Evolutionary conservation across 495 filamentous ascomycete genomes (phyloP).

Genomic region (Hypoxylon trugodes): DNA sequence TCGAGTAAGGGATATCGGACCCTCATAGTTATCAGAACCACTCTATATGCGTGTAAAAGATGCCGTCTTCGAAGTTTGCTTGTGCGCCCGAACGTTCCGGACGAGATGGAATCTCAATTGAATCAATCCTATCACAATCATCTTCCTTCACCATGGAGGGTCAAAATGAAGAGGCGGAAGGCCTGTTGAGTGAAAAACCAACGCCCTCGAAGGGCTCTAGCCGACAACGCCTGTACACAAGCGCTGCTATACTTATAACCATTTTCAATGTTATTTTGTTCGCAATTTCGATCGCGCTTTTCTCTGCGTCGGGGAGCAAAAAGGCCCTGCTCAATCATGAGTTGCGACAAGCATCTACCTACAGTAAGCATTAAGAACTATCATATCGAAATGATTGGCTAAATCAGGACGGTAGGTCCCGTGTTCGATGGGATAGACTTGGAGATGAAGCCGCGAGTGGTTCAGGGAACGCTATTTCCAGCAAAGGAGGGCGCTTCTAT

Average conservation of each 20-base stretch:
- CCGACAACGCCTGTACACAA: background rate
- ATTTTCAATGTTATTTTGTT: slow-evolving; percentile 20
- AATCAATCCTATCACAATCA: background rate
- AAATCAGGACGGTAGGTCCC: slow-evolving; percentile 19
- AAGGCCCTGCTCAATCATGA: slow-evolving; percentile 14
- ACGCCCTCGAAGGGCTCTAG: background rate
- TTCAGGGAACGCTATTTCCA: slow-evolving; percentile 38
- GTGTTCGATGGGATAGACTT: slow-evolving; percentile 34
- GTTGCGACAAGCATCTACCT: slow-evolving; percentile 28
- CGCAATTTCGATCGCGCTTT: slow-evolving; percentile 21
- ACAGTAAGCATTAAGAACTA: slow-evolving; percentile 12
- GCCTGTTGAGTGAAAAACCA: slow-evolving; percentile 13
- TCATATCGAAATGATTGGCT: background rate
- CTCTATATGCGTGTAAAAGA: background rate
- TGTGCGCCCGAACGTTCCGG: background rate
- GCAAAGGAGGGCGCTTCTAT: slow-evolving; percentile 33
- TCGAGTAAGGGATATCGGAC: too few species aligned
- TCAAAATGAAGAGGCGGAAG: slow-evolving; percentile 13
- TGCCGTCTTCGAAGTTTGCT: slow-evolving; percentile 1
- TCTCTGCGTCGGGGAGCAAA: slow-evolving; percentile 1
- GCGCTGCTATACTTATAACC: slow-evolving; percentile 3
- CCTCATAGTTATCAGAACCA: background rate
- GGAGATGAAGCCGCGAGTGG: slow-evolving; percentile 20
- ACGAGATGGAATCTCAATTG: background rate
- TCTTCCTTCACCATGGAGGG: background rate